phyloP scores from a whole-genome alignment of 441 rosid genomes.

The Gossypium davidsonii region DNA sequence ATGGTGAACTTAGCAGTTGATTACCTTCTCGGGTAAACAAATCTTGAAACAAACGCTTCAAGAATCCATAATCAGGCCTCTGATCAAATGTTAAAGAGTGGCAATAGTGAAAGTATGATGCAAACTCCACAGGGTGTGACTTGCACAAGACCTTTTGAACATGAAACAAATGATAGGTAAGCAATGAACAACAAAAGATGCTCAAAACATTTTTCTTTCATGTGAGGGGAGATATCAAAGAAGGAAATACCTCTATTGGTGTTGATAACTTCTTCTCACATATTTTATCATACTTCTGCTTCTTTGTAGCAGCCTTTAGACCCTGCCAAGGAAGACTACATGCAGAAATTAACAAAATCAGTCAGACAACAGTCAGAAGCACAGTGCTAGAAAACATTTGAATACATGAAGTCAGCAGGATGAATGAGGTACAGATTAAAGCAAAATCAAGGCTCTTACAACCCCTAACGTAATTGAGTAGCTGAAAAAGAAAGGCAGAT shows the following conservation, averaged over 20 bases:
- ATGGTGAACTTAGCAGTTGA: neutral
- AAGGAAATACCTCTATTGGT: slow-evolving; percentile 51
- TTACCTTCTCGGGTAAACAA: slow-evolving; percentile 74
- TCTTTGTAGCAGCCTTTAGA: slow-evolving; percentile 59
- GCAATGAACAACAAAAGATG: neutral
- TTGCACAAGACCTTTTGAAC: slow-evolving; percentile 72
- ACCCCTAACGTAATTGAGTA: neutral
- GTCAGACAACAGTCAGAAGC: neutral
- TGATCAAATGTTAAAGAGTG: slow-evolving; percentile 81
- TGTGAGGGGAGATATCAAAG: neutral
- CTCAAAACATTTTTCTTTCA: neutral
- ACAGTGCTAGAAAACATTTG: neutral
- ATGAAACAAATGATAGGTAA: neutral
- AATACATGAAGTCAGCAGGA: slow-evolving; percentile 3
- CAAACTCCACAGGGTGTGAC: slow-evolving; percentile 87
- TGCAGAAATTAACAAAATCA: slow-evolving; percentile 17
- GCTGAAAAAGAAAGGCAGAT: neutral
- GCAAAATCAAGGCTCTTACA: neutral
- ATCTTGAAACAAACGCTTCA: slow-evolving; percentile 81
- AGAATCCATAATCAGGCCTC: slow-evolving; percentile 85
- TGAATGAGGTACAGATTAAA: neutral
- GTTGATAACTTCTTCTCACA: slow-evolving; percentile 66
- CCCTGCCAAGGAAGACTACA: slow-evolving; percentile 76
- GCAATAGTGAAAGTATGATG: slow-evolving; percentile 85
- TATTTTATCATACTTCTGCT: slow-evolving; percentile 65